Base-by-base conservation (phyloP, 2,329 filamentous ascomycete species). In the Fusarium compactum region DNA sequence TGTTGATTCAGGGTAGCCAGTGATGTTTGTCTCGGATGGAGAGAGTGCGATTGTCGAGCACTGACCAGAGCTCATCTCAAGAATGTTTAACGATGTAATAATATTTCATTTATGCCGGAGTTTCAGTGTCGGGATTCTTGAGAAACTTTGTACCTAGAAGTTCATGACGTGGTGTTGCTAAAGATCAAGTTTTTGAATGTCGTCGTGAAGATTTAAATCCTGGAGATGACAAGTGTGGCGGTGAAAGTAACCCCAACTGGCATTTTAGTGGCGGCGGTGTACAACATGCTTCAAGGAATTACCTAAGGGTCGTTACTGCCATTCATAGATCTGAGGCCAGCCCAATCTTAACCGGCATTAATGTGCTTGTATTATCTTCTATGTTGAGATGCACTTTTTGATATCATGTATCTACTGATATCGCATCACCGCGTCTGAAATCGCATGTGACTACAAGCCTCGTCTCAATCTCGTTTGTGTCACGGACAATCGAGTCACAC, bases 1-100 rank as follows among this genome's bases (percentile, higher is more conserved):
- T 65, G 58, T 71, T 58, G 58, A 58, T 71, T 60, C 47, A 70
- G 67, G 67, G 67, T 70, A 70, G 55, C 25, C 30, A n/a, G 29
- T 43, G 29, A 44, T 12, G 22, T 44, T 20, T 18, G 34, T 30
- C 6, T 16, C 24, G 22, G 43, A 38, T 16, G 9, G n/a, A 18
- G 16, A 38, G 30, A 29, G 40, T 22, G 11, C 11, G n/a, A 14
- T 15, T n/a, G 24, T 56, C 38, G 25, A 46, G 14, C 8, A 22
- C 29, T 14, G 14, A 24, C 18, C 14, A 12, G 24, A 14, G 24
- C 12, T 30, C 16, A 15, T 14, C 8, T 40, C 15, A 20, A 10
- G 12, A 8, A 32, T 30, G 20, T 3, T 62, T 6, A 18, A 14
- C 24, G 11, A 41, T 24, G 4, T 27, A n/a, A 40, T 4, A 30